Conservation (phyloP, 345 rosid species). For the Firmiana major region DNA sequence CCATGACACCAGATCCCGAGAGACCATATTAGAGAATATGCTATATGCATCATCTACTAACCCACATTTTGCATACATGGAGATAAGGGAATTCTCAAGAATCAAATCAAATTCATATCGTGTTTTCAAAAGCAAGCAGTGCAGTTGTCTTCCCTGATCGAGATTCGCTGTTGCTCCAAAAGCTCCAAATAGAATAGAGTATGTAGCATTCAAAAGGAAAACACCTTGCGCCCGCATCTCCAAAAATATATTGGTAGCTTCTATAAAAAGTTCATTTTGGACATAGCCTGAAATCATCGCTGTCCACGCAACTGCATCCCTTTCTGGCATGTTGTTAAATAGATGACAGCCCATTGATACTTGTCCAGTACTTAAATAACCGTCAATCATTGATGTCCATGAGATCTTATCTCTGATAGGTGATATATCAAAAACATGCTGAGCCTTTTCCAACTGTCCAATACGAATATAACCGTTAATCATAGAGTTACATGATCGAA, state of each 20-base stretch:
- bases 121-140: constrained; percentile 46
- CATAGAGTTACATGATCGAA: constrained; percentile 43
- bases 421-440: constrained; percentile 34
- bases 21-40: constrained; percentile 37
- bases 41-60: constrained; percentile 34
- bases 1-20: constrained; percentile 47
- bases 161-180: constrained; percentile 69
- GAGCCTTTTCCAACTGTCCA: constrained; percentile 47
- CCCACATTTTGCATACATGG: constrained; percentile 63
- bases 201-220: constrained; percentile 36
- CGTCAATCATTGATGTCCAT: constrained; percentile 57
- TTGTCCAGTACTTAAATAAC: constrained; percentile 36
- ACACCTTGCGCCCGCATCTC: constrained; percentile 37
- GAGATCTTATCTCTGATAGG: constrained; percentile 41
- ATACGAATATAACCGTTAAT: constrained; percentile 42
- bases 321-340: constrained; percentile 40
- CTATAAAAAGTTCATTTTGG: constrained; percentile 43
- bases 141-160: constrained; percentile 59
- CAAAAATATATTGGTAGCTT: constrained; percentile 35
- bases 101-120: constrained; percentile 28
- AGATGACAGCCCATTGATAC: constrained; percentile 32
- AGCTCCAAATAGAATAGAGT: constrained; percentile 50
- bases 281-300: constrained; percentile 51
- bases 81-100: constrained; percentile 45
- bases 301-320: constrained; percentile 58